These are phyloP conservation scores for Ottelia alismoides DNA, from an alignment of 106 monocot genomes.

Conservation along the genomic window DNA sequence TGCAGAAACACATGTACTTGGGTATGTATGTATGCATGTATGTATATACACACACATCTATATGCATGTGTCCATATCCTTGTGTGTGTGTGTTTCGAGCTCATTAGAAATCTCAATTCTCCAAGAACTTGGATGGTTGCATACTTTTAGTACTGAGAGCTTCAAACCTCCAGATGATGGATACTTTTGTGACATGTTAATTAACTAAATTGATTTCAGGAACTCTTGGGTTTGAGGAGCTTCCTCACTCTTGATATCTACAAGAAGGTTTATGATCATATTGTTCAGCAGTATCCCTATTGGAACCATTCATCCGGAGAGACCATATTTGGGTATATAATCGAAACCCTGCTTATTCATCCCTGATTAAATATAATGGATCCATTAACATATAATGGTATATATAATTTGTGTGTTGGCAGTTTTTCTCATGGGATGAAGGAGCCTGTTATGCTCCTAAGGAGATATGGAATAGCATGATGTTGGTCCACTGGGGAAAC, in stretches of 20 bases:
- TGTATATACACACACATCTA: too few relatives aligned
- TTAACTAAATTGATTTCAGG: constrained; percentile 47
- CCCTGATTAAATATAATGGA: background rate
- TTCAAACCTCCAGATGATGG: too few relatives aligned
- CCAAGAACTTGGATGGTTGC: too few relatives aligned
- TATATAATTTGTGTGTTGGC: background rate
- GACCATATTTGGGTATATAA: constrained; percentile 96
- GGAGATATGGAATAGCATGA: constrained; percentile 97
- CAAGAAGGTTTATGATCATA: constrained; percentile 80
- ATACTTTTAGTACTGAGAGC: too few relatives aligned
- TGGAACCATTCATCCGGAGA: constrained; percentile 82
- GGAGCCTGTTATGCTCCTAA: constrained; percentile 98
- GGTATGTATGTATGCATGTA: too few relatives aligned
- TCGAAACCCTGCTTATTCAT: too few relatives aligned
- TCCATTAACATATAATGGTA: background rate
- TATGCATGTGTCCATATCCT: too few relatives aligned
- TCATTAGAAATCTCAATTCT: too few relatives aligned
- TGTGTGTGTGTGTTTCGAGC: too few relatives aligned
- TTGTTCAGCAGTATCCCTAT: constrained; percentile 67
- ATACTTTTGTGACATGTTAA: too few relatives aligned
- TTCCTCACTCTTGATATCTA: constrained; percentile 52
- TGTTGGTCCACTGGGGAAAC: constrained; percentile 98
- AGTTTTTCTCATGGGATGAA: constrained; percentile 99
- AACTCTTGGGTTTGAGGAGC: constrained; percentile 47
- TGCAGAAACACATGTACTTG: too few relatives aligned